Percentiles rank a stretch among this genome's conserved stretches.
phyloP scores from a whole-genome alignment of 2,329 filamentous ascomycete species.

The Ophiobolus disseminans region DNA sequence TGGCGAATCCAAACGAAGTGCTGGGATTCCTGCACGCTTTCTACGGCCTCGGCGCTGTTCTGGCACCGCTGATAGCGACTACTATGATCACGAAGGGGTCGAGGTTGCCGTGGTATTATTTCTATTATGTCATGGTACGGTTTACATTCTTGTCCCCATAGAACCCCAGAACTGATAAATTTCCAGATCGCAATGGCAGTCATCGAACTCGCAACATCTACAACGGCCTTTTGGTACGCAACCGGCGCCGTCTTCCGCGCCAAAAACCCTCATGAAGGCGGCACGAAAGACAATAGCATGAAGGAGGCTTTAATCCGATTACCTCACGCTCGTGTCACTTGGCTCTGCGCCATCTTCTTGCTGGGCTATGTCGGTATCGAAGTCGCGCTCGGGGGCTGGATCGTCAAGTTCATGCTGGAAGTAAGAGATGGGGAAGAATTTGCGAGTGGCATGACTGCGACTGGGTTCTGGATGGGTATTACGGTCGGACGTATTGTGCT shows the following conservation, averaged over 20 bases:
- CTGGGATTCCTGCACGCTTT: conserved; percentile 75
- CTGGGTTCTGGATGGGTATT: conserved; percentile 84
- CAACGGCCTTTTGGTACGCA: conserved; percentile 68
- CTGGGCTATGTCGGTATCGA: conserved; percentile 82
- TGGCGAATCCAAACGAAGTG: conserved; percentile 76
- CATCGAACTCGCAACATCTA: conserved; percentile 62
- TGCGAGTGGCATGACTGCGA: conserved; percentile 75
- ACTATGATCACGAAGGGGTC: conserved; percentile 70
- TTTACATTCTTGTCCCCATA: background rate
- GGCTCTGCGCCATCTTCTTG: conserved; percentile 76
- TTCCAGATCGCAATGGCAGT: conserved; percentile 60
- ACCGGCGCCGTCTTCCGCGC: conserved; percentile 65
- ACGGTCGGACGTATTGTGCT: conserved; percentile 75
- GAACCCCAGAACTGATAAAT: background rate
- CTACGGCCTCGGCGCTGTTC: conserved; percentile 74
- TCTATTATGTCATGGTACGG: conserved; percentile 77
- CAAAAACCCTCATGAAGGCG: conserved; percentile 53
- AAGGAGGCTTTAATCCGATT: conserved; percentile 57
- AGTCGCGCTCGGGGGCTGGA: conserved; percentile 79
- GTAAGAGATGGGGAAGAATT: conserved; percentile 74
- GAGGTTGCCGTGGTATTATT: conserved; percentile 70
- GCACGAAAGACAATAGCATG: conserved; percentile 58
- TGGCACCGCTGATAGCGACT: conserved; percentile 74
- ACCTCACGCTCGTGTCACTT: conserved; percentile 65
- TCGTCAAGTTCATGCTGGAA: conserved; percentile 82